A percentile compares a stretch with the other conserved stretches of the same genome.
phyloP scores from a whole-genome alignment of 306 rosid species.

The Carpinus fangiana region DNA sequence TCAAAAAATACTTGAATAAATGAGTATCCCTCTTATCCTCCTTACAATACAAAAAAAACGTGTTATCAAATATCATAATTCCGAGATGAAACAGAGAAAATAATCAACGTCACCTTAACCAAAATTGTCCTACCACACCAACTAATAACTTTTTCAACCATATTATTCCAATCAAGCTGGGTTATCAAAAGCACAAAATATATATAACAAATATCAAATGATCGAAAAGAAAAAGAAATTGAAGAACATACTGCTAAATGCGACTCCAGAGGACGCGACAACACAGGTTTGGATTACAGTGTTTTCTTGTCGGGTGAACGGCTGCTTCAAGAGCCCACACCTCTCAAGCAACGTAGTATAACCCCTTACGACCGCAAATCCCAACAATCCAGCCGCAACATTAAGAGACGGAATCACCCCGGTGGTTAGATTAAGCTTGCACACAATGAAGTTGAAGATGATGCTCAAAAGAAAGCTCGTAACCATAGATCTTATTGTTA shows the following conservation, averaged over 20 bases:
- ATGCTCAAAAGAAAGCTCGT: slow-evolving; percentile 55
- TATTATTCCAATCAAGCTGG: too few species aligned
- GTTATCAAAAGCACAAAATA: too few species aligned
- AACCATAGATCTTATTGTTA: slow-evolving; percentile 53
- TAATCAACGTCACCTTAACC: too few species aligned
- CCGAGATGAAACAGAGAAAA: too few species aligned
- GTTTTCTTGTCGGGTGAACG: slow-evolving; percentile 81
- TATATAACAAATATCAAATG: not conserved
- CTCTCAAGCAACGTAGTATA: slow-evolving; percentile 44
- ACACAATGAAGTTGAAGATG: slow-evolving; percentile 58
- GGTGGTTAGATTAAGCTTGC: slow-evolving; percentile 73
- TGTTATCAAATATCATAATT: too few species aligned
- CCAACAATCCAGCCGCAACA: slow-evolving; percentile 73
- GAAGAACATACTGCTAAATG: slow-evolving; percentile 66
- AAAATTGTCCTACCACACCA: too few species aligned
- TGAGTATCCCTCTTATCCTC: too few species aligned
- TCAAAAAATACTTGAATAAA: too few species aligned
- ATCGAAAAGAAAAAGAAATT: not conserved
- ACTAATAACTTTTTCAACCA: too few species aligned
- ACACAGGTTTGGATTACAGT: slow-evolving; percentile 79
- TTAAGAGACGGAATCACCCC: slow-evolving; percentile 77
- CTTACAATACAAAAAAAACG: too few species aligned
- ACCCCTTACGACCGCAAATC: slow-evolving; percentile 52
- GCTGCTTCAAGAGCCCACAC: slow-evolving; percentile 53
- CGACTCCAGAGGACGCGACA: slow-evolving; percentile 82